A percentile compares a stretch with the other conserved stretches of the same genome.
Conservation (phyloP, 176 grass and related monocot genomes). For the Musa itinerans region DNA sequence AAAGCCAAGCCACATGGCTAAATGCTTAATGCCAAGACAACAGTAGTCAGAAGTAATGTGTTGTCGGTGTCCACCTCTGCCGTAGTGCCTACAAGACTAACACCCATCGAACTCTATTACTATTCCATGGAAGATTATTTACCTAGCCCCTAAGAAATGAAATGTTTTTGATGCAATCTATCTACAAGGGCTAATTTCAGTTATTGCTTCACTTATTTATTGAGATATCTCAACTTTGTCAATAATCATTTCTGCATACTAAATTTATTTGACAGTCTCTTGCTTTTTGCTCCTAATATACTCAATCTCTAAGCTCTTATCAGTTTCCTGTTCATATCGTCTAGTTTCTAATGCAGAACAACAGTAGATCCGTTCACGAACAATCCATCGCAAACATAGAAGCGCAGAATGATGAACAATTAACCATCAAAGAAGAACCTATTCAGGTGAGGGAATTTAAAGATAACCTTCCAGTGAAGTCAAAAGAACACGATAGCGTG, state of each 20-base stretch:
- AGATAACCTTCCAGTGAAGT: conserved; percentile 10
- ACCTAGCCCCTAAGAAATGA: too few species aligned
- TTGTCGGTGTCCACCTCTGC: too few species aligned
- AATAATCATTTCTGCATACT: not conserved
- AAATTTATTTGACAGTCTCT: not conserved
- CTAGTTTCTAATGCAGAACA: conserved; percentile 73
- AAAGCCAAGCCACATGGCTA: too few species aligned
- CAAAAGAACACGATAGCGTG: conserved; percentile 32
- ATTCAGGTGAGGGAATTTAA: conserved; percentile 21
- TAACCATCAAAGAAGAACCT: conserved; percentile 15
- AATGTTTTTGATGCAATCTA: not conserved
- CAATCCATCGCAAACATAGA: conserved; percentile 49
- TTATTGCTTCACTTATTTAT: conserved; percentile 3
- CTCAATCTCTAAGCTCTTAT: conserved; percentile 14
- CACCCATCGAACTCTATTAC: not conserved
- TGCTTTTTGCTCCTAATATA: conserved; percentile 4
- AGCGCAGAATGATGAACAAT: conserved; percentile 28
- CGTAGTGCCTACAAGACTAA: not conserved
- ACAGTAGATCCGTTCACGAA: conserved; percentile 55
- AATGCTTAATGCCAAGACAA: too few species aligned
- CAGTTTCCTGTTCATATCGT: conserved; percentile 43
- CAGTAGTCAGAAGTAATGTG: too few species aligned
- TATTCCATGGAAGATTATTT: not conserved
- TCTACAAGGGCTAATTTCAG: not conserved
- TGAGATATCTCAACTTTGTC: not conserved